Evolutionary conservation across 768 basidiomycete species (phyloP).

Genomic region (Lactarius tabidus): DNA sequence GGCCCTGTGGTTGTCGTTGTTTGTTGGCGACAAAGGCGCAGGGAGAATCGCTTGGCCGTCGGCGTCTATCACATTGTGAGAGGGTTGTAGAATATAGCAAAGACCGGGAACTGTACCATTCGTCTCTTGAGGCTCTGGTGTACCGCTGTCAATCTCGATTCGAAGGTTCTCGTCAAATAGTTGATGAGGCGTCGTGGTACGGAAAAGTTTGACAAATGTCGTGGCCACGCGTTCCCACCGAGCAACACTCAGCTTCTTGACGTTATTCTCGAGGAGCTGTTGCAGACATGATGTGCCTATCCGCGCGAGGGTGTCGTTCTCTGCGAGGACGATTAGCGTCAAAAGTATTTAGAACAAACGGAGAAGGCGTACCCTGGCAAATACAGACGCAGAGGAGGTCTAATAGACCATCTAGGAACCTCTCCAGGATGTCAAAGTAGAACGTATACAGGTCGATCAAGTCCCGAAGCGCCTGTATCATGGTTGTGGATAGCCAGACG

Average conservation of each 20-base stretch:
- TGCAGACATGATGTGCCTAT: constrained; percentile 98
- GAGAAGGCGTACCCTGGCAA: constrained; percentile 75
- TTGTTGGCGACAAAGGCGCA: constrained; percentile 81
- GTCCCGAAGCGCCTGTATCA: constrained; percentile 96
- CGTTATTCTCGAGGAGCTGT: constrained; percentile 91
- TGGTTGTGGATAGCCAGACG: constrained; percentile 97
- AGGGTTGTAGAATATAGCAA: constrained; percentile 4
- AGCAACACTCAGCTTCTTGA: constrained; percentile 73
- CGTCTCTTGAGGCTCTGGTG: constrained; percentile 51
- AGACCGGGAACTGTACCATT: constrained; percentile 26
- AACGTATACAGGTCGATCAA: constrained; percentile 94
- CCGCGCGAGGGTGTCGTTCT: constrained; percentile 95
- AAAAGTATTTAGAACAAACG: neutral
- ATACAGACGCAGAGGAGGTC: constrained; percentile 95
- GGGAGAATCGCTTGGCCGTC: constrained; percentile 71
- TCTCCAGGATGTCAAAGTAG: constrained; percentile 88
- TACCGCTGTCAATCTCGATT: constrained; percentile 67
- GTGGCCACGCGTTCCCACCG: constrained; percentile 91
- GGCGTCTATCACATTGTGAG: constrained; percentile 44
- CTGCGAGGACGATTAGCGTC: constrained; percentile 40
- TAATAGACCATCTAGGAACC: constrained; percentile 88
- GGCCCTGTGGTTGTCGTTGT: constrained; percentile 44
- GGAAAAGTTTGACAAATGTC: constrained; percentile 94
- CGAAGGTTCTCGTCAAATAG: constrained; percentile 90
- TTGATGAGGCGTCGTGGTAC: constrained; percentile 95